These are phyloP conservation scores for Penicillium canescens DNA, from an alignment of 495 filamentous ascomycete genomes.

Conservation along the genomic window DNA sequence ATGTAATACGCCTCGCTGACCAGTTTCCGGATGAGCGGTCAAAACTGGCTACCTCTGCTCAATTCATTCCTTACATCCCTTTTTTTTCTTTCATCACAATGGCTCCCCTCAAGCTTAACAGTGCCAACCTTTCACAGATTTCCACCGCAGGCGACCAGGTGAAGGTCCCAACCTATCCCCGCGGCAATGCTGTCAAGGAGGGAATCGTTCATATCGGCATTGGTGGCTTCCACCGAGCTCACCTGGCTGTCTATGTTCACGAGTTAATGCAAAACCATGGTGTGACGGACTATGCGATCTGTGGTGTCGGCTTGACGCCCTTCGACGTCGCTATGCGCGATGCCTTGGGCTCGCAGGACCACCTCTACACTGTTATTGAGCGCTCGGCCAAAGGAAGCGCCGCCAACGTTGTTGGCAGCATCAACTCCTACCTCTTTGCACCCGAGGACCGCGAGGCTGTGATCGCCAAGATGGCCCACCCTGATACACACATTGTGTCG, in stretches of 20 bases:
- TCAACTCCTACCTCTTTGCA: constrained; percentile 51
- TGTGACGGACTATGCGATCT: constrained; percentile 44
- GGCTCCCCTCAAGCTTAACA: constrained; percentile 43
- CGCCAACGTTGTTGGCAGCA: constrained; percentile 47
- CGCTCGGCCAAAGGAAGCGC: constrained; percentile 45
- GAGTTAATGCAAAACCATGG: constrained; percentile 47
- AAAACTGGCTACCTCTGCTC: constrained; percentile 19
- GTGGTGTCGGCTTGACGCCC: constrained; percentile 47
- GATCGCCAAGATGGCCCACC: constrained; percentile 51
- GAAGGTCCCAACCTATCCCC: constrained; percentile 38
- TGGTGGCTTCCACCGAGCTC: constrained; percentile 51
- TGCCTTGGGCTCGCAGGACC: constrained; percentile 41
- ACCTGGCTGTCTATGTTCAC: constrained; percentile 49
- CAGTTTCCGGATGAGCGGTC: constrained; percentile 12
- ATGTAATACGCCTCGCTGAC: constrained; percentile 13
- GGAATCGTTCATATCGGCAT: constrained; percentile 51
- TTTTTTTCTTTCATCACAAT: constrained; percentile 26
- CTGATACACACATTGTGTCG: constrained; percentile 51
- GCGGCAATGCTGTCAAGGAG: constrained; percentile 45
- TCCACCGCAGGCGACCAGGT: constrained; percentile 26
- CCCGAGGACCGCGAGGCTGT: constrained; percentile 48
- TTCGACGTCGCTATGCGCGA: constrained; percentile 49
- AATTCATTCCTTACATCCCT: constrained; percentile 2
- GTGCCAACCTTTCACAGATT: constrained; percentile 40
- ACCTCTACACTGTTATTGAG: constrained; percentile 50